Base-by-base conservation (phyloP, 805 yeast species). In the Myxozyma nipponensis region DNA sequence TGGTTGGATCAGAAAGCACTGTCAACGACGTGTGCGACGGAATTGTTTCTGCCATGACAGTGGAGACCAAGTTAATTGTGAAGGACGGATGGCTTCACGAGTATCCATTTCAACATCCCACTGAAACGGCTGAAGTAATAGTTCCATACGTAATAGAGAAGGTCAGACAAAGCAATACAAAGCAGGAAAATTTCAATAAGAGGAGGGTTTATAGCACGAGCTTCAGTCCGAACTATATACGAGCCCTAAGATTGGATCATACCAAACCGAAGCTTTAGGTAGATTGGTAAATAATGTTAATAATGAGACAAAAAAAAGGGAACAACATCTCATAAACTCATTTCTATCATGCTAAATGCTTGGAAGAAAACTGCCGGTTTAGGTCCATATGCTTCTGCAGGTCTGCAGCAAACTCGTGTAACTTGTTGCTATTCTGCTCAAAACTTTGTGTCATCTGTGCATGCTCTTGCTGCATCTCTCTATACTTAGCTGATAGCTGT, bases 381-480 rank as follows among this genome's bases (percentile, higher is more conserved):
- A 24, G 30, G n/a, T 24, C 50, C 13, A 47, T 48, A 23, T 54
- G 51, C 22, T 42, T 23, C 38, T 52, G 54, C 9, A 52, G 26
- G 17, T 45, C 54, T 9, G 44, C 23, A 13, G 41, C 44, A 39
- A 48, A 52, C 21, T 44, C 52, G 3, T 44, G 47, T 21, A 47
- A 35, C 22, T 49, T 21, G 32, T 21, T 21, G 15, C 38, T 28
- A 39, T 24, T 48, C 22, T 23, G 28, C n/a, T 38, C 50, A 39
- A 45, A 42, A 19, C 45, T 40, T n/a, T 25, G 18, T 26, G 47
- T 22, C 49, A 48, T 43, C 30, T 35, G 19, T 5, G 26, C 18
- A 18, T 48, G 44, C 30, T 48, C 47, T 13, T 19, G 42, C 22
- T 39, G 25, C 49, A 46, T 28, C 7, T 39, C 17, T 21, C 23